Evolutionary conservation across 2,329 filamentous ascomycete genomes (phyloP), one percentile per base, ranked within the genome.

Genomic region (Phaeophleospora eucalypticola): DNA sequence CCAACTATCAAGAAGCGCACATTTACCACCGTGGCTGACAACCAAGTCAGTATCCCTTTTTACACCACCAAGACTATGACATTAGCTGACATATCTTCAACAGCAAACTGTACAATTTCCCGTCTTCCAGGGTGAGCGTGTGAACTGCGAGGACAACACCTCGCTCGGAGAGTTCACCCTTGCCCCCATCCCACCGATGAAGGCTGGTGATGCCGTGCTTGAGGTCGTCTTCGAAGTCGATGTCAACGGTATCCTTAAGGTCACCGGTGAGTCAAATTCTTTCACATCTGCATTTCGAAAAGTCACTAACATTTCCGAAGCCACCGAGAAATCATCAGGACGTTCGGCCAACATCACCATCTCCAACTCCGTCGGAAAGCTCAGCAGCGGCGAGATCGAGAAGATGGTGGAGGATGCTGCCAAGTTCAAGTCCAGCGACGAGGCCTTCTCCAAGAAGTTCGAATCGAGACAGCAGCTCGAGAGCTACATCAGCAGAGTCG

Each of bases 271-370:
- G 91, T 93, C 60, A 96, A n/a, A n/a, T n/a, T 34, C 21, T 12
- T 15, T 3, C 40, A 33, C 19, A 14, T 3, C 14, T 21, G 33
- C 21, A 32, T 45, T 59, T 46, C 84, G 97, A 59, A 97, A 97
- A 84, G 91, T 97, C 66, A 97, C 91, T 56, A n/a, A n/a, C n/a
- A n/a, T n/a, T n/a, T n/a, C n/a, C n/a, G n/a, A n/a, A n/a, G 93
- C 93, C 60, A 96, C 91, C 39, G 93, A 98, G 83, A 98, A 98
- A 84, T 91, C 89, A 62, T 95, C 93, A 27, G 93, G 93, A 66
- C 90, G 93, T 71, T 93, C 81, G 68, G 93, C 93, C 75, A 98
- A 98, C 84, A 98, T 98, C 73, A 98, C 93, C 71, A 98, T 98
- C 76, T 89, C 88, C 75, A 98, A 98, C 84, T 95, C 93, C 51